A percentile compares a stretch with the other conserved stretches of the same genome.
Evolutionary conservation across 2,329 filamentous ascomycete genomes (phyloP).

Genomic region (Mollisiaceae sp.): DNA sequence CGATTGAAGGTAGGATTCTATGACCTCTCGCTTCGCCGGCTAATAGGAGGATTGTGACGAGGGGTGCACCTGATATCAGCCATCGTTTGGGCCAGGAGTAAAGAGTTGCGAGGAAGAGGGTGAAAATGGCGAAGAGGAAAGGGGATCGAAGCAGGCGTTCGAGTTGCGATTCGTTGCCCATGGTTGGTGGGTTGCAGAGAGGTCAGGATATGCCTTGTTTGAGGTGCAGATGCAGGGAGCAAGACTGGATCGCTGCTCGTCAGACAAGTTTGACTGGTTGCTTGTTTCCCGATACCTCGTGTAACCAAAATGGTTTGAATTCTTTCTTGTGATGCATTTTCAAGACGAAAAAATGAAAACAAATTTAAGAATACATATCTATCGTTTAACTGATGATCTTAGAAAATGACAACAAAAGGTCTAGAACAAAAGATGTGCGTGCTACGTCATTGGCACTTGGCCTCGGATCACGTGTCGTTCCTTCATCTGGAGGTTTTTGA

Average conservation of each 20-base stretch:
- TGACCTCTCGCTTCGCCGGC: constrained; percentile 43
- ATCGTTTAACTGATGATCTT: background rate
- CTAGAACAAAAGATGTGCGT: background rate
- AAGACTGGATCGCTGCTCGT: background rate
- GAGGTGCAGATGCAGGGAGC: background rate
- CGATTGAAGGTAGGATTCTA: constrained; percentile 50
- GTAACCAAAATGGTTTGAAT: background rate
- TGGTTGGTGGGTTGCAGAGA: background rate
- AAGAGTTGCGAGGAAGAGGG: constrained; percentile 27
- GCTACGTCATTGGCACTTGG: background rate
- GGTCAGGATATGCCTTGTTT: background rate
- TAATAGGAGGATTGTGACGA: constrained; percentile 44
- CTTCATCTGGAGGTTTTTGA: background rate
- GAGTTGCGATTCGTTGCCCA: constrained; percentile 4
- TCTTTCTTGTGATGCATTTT: background rate
- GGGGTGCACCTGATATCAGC: constrained; percentile 49
- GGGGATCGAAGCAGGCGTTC: constrained; percentile 23
- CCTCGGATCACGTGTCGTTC: background rate
- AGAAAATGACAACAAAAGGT: background rate
- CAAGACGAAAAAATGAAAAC: background rate
- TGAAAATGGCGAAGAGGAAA: constrained; percentile 24
- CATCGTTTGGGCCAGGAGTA: constrained; percentile 44
- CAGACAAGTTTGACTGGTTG: background rate
- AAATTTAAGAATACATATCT: background rate
- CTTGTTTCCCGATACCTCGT: background rate